phyloP scores from a whole-genome alignment of 2,329 filamentous ascomycete genomes.

The Truncatella angustata region DNA sequence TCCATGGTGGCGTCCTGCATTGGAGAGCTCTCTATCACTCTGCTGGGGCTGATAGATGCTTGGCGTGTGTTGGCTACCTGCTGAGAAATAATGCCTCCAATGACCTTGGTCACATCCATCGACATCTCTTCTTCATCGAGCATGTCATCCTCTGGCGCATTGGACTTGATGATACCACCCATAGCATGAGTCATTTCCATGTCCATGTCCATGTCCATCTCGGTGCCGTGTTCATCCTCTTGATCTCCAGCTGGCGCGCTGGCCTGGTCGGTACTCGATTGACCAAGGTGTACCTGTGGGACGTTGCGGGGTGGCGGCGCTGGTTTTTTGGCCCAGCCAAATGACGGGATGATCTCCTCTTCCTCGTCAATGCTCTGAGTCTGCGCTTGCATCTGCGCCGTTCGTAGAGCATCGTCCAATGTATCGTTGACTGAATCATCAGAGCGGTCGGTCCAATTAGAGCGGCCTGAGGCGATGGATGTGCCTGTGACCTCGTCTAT shows the following conservation, averaged over 20 bases:
- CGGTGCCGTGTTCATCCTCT: conserved; percentile 25
- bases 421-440: conserved; percentile 52
- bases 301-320: conserved; percentile 27
- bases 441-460: conserved; percentile 58
- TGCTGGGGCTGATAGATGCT: conserved; percentile 20
- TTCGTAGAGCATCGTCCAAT: conserved; percentile 73
- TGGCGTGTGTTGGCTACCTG: conserved; percentile 22
- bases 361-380: conserved; percentile 66
- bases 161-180: conserved; percentile 48
- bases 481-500: conserved; percentile 73
- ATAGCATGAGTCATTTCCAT: conserved; percentile 58
- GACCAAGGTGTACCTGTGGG: conserved; percentile 45
- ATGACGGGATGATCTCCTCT: conserved; percentile 72
- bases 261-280: conserved; percentile 15
- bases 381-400: conserved; percentile 73
- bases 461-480: conserved; percentile 59
- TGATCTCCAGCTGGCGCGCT: conserved; percentile 13
- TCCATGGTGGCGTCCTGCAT: conserved; percentile 78
- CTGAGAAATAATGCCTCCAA: conserved; percentile 73
- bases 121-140: conserved; percentile 69
- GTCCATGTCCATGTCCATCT: conserved; percentile 44
- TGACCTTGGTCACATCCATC: conserved; percentile 87
- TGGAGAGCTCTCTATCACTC: conserved; percentile 32
- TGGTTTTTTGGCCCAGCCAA: conserved; percentile 68
- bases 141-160: conserved; percentile 39